Base-by-base conservation (phyloP, 2,329 filamentous ascomycete species). In the Trichoderma polysporum region DNA sequence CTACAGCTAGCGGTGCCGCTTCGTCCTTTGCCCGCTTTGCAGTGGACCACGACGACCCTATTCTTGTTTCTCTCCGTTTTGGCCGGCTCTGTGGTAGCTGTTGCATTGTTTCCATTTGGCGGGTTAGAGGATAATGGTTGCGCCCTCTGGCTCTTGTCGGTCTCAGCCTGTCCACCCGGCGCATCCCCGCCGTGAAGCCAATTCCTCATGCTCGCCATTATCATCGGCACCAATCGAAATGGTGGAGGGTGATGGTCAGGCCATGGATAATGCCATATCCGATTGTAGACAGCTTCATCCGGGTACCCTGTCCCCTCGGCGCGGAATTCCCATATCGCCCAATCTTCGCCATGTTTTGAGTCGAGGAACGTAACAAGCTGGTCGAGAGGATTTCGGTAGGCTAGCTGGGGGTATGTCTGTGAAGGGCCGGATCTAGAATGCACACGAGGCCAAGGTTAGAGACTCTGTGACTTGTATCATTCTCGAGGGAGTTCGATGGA, bases 251-350 rank as follows among this genome's bases (percentile, higher is more conserved):
- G 95, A 76, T 99, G 95, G 76, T 99, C 95, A 0, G 95, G 95
- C 88, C 92, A 99, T 0, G 95, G 95, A 74, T 94, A 98, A 79
- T 99, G 95, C 70, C 90, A 87, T 70, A 98, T 90, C 3, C 94
- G 86, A 37, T 88, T 85, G 76, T 97, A 93, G 1, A 99, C 94
- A 67, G 94, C 91, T 19, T 89, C 86, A 75, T 99, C 95, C 0
- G 93, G 93, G 74, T 99, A 99, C 1, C 95, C 95, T 0, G 95
- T 97, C 5, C 95, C 95, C 77, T 99, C 95, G 39, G 93, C 95
- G 53, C 95, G 90, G 73, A 99, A 99, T 80, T 99, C 95, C 93
- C 94, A 99, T 74, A 99, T 97, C 3, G 91, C 89, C 95, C 95
- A 99, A 70, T 95, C 83, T 29, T 88, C 81, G 31, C 86, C 90